Base-by-base conservation (phyloP, 805 yeast species). In the Kluyveromyces lactis region DNA sequence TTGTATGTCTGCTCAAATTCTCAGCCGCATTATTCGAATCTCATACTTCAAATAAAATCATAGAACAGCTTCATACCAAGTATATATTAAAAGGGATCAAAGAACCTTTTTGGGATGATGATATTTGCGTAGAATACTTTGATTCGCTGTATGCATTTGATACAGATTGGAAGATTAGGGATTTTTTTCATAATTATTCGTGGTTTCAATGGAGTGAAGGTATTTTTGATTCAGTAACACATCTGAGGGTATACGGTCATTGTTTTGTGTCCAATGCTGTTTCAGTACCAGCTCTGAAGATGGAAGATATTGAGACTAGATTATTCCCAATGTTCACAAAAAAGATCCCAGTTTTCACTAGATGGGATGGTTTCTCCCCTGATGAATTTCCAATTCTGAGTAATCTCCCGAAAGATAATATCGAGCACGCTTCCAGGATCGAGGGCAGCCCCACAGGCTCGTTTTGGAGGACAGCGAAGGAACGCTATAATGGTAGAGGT, bases 401-500 rank as follows among this genome's bases (percentile, higher is more conserved):
- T 12, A 33, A 13, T 11, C 12, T 8, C 12, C 12, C 8, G 10
- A 9, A 10, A 2, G 33, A 16, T 10, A 15, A 12, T 19, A 12
- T 3, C 15, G 27, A n/a, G 18, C 8, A 11, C 27, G 6, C 12
- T 11, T n/a, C n/a, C 15, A 19, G 9, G 18, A 33, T 12, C 18
- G 17, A 11, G 8, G 9, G 9, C 9, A 9, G 12, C 10, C 17
- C 15, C n/a, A 17, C 12, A 10, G 9, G 7, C 17, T 7, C 15
- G 8, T 21, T 21, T 15, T 33, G 36, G 36, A 33, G 16, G 17
- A n/a, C 12, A 4, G 2, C 19, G 16, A 33, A 23, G 12, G 28
- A 19, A 6, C 11, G 13, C 7, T 21, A 15, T 9, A 21, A 12
- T 18, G 27, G 27, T 11, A 34, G 36, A 15, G 73, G 73, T 13